These are phyloP conservation scores for Astrothelium subdiscretum DNA, from an alignment of 495 filamentous ascomycete genomes.

Conservation along the genomic window DNA sequence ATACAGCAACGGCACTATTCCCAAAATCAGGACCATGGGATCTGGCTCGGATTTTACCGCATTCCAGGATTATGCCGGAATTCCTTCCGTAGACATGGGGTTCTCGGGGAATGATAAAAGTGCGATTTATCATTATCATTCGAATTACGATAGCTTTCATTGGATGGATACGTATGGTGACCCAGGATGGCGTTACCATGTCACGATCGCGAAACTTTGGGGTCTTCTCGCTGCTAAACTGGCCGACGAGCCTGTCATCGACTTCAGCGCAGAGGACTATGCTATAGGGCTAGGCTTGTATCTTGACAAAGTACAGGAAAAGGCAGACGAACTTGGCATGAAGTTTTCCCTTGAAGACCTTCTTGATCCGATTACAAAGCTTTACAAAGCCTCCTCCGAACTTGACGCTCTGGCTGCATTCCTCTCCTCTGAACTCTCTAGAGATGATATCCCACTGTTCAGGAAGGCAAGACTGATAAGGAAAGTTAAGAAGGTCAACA, in stretches of 20 bases:
- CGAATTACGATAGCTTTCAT: conserved; percentile 63
- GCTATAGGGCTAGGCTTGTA: conserved; percentile 30
- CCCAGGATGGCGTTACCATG: conserved; percentile 48
- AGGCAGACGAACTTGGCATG: conserved; percentile 20
- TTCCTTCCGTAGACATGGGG: conserved; percentile 51
- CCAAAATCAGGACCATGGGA: conserved; percentile 41
- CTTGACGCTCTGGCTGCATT: conserved; percentile 47
- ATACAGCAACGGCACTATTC: conserved; percentile 38
- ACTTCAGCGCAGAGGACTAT: conserved; percentile 33
- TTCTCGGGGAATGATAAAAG: conserved; percentile 33
- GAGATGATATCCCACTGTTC: conserved; percentile 38
- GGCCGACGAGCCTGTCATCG: conserved; percentile 29
- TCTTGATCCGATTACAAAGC: conserved; percentile 35
- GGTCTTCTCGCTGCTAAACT: conserved; percentile 32
- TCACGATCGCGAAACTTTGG: conserved; percentile 47
- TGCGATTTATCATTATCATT: conserved; percentile 65
- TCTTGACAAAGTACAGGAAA: conserved; percentile 41
- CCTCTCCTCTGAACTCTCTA: conserved; percentile 34
- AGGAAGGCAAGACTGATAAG: conserved; percentile 38
- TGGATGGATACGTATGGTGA: conserved; percentile 68
- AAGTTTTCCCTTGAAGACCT: conserved; percentile 31
- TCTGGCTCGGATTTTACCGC: conserved; percentile 65
- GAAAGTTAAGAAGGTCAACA: conserved; percentile 46
- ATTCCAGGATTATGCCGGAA: conserved; percentile 62
- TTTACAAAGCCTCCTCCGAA: conserved; percentile 34